These are phyloP conservation scores for Colletotrichum costaricense DNA, from an alignment of 2,329 filamentous ascomycete genomes.

Conservation along the genomic window DNA sequence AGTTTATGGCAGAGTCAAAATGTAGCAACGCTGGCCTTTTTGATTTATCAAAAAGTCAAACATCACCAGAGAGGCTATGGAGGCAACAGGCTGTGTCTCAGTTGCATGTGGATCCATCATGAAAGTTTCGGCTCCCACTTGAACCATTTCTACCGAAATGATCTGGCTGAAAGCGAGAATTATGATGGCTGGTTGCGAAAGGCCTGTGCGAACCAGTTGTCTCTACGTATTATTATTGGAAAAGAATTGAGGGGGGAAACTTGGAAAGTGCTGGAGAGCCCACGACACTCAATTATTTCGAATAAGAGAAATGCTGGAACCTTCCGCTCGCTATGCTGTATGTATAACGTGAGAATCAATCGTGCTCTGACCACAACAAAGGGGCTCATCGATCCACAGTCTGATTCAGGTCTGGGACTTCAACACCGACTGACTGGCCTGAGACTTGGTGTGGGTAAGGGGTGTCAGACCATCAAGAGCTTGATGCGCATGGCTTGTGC, in stretches of 20 bases:
- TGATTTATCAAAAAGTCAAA: background rate
- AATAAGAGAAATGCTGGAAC: background rate
- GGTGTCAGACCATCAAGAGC: background rate
- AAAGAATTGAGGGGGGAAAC: background rate
- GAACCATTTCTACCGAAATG: background rate
- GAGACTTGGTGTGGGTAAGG: background rate
- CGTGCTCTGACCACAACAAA: too few species aligned
- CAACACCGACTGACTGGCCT: too few species aligned
- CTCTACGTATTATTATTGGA: background rate
- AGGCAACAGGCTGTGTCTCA: background rate
- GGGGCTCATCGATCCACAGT: too few species aligned
- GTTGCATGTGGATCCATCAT: background rate
- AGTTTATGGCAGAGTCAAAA: background rate
- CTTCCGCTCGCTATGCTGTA: too few species aligned
- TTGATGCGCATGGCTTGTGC: background rate
- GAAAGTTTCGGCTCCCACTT: background rate
- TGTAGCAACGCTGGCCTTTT: background rate
- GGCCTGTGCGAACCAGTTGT: background rate
- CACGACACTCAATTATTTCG: background rate
- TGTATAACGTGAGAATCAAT: too few species aligned
- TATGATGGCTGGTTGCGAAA: background rate
- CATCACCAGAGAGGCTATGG: background rate
- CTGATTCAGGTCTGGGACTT: too few species aligned
- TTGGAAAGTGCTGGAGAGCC: background rate
- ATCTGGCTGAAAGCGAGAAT: background rate